Conservation (phyloP, 345 rosid species). For the rapeseed (Brassica napus) region DNA sequence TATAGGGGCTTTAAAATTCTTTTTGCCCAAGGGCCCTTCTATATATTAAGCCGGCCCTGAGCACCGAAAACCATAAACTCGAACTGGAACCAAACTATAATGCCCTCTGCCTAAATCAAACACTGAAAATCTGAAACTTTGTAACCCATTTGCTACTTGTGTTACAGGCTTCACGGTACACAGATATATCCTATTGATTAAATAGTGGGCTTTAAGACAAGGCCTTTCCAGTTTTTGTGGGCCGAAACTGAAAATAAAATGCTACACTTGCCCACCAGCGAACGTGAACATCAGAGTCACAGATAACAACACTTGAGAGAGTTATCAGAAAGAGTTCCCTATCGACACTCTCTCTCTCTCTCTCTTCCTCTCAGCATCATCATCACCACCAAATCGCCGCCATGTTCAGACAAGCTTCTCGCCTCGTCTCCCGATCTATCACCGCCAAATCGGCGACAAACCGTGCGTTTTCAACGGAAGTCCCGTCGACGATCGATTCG, state of each 20-base stretch:
- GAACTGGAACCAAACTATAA: not conserved
- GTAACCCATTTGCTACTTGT: not conserved
- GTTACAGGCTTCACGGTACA: not conserved
- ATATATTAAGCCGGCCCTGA: no score
- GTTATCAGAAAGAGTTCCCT: not conserved
- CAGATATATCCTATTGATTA: not conserved
- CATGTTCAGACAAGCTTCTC: conserved; percentile 59
- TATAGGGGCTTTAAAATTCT: no score
- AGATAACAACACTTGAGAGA: conserved; percentile 21
- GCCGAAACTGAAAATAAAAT: not conserved
- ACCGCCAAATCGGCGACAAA: conserved; percentile 33
- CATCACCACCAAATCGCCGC: conserved; percentile 27
- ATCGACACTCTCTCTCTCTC: not conserved
- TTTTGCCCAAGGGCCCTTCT: no score
- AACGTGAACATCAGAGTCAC: conserved; percentile 4
- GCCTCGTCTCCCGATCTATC: conserved; percentile 48
- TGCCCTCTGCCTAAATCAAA: not conserved
- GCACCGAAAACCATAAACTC: not conserved
- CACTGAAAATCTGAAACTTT: not conserved
- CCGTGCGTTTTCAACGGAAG: conserved; percentile 56
- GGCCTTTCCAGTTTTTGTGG: not conserved
- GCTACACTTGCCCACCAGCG: not conserved
- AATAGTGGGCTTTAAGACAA: not conserved
- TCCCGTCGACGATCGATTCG: conserved; percentile 53
- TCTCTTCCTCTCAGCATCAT: not conserved